These are phyloP conservation scores for Corylus avellana DNA, from an alignment of 306 rosid species.

Conservation along the genomic window DNA sequence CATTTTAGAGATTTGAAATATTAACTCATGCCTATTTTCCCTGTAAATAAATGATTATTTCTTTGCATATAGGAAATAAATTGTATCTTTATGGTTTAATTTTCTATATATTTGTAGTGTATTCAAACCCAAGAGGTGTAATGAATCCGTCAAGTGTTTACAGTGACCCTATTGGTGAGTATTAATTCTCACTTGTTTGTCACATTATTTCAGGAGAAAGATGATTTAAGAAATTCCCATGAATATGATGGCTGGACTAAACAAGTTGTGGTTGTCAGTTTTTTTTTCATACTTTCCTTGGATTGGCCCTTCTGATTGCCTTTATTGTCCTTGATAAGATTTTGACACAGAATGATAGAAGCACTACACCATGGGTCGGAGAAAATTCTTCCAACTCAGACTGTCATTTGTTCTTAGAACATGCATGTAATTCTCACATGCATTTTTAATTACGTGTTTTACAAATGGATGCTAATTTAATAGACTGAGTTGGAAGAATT, in stretches of 20 bases:
- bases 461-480: no score
- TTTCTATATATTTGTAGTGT: neutral
- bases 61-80: neutral
- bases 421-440: no score
- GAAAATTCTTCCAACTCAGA: no score
- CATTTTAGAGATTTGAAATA: no score
- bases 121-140: neutral
- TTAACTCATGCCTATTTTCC: neutral
- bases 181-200: neutral
- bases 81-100: neutral
- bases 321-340: neutral
- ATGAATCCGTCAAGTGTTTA: slow-evolving; percentile 8
- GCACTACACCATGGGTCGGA: neutral
- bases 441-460: no score
- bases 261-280: neutral
- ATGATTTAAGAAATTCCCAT: neutral
- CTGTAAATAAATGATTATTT: no score
- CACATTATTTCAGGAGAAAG: neutral
- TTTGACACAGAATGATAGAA: neutral
- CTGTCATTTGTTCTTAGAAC: no score
- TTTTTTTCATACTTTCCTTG: neutral
- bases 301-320: neutral
- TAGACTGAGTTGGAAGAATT: no score
- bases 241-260: neutral
- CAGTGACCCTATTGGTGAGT: neutral